Conservation (phyloP, 345 rosid species). For the Isatis tinctoria region DNA sequence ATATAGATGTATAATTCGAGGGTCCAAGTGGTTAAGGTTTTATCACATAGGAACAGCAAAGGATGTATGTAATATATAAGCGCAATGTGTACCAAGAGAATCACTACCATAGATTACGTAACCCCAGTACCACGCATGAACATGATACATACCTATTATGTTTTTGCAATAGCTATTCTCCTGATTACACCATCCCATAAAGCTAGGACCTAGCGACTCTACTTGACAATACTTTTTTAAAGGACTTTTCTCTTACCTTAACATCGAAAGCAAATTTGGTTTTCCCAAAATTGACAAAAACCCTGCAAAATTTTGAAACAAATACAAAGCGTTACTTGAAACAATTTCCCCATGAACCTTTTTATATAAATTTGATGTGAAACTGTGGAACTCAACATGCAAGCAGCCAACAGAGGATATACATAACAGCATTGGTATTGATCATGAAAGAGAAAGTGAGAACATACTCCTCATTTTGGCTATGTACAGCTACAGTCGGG, state of each 20-base stretch:
- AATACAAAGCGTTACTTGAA: conserved; percentile 13
- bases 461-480: conserved; percentile 95
- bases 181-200: background rate
- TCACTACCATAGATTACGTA: background rate
- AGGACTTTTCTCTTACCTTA: conserved; percentile 47
- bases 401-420: conserved; percentile 4
- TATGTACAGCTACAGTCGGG: conserved; percentile 93
- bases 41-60: conserved; percentile 1
- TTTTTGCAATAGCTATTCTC: background rate
- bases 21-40: background rate
- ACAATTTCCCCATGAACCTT: background rate
- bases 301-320: conserved; percentile 47
- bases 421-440: background rate
- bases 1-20: background rate
- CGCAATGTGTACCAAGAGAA: background rate
- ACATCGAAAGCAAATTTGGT: conserved; percentile 70
- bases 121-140: background rate
- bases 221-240: background rate
- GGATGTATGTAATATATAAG: background rate
- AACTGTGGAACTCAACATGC: background rate
- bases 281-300: conserved; percentile 89
- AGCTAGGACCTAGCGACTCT: background rate
- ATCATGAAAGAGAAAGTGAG: conserved; percentile 15
- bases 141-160: background rate
- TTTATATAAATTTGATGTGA: background rate